Base-by-base conservation (phyloP, 768 basidiomycete species). In the Calocybe cyanea region DNA sequence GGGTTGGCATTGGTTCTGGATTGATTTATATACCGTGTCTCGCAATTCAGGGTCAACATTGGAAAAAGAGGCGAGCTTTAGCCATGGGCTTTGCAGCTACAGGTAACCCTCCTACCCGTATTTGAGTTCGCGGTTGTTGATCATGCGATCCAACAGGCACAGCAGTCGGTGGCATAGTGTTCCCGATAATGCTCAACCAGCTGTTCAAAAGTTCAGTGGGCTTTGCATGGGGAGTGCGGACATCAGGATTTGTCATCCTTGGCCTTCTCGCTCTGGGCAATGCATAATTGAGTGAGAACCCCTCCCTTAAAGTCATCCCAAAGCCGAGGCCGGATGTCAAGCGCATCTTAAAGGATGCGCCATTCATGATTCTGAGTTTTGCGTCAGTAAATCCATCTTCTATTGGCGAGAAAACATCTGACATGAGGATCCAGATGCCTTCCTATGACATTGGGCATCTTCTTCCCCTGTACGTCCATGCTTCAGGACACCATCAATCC, bases 11-110 rank as follows among this genome's bases (percentile, higher is more conserved):
- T 8, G 72, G 75, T 2, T 57, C 60, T 1, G 78, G 78, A 9
- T 28, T 79, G 36, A 50, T 70, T 11, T 73, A 68, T 56, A 47
- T 72, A 4, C 74, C 73, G 48, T 68, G 69, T 4, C 65, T 80
- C 25, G 58, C 76, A 10, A 1, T 61, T 66, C 8, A 52, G 14
- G 68, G 72, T 8, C 80, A 81, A 46, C 72, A 77, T 53, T 83
- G 80, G n/a, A n/a, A 61, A 59, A 67, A 51, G 14, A 66, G 67
- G 19, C 68, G 73, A 11, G 61, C 72, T 5, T 57, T 79, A 33
- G 79, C 76, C 0, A 76, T 79, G 50, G 75, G 79, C 17, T 63
- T 83, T 37, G 75, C 63, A 3, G 54, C 60, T 10, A 56, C 63
- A 1, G 66, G 65, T 48, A 21, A 40, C 30, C 11, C n/a, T n/a